phyloP scores from a whole-genome alignment of 1,284 basidiomycete genomes.

The Cryptococcus deneoformans region DNA sequence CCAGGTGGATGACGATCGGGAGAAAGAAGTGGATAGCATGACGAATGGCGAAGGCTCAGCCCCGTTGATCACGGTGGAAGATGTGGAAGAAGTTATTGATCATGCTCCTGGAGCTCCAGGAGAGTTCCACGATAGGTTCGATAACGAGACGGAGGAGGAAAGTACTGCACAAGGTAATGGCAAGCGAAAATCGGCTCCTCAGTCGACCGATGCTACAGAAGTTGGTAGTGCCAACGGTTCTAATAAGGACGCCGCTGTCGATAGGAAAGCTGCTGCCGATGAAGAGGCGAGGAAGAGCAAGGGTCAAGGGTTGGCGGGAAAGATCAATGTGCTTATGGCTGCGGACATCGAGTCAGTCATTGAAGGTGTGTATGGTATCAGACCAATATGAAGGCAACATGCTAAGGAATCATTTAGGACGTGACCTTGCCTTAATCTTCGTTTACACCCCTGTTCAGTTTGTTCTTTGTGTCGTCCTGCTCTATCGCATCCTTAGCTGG shows the following conservation, averaged over 20 bases:
- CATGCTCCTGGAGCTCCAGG: constrained; percentile 11
- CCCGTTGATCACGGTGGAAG: constrained; percentile 24
- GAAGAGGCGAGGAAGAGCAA: constrained; percentile 22
- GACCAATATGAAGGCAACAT: neutral
- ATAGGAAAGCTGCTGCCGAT: constrained; percentile 11
- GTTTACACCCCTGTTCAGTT: constrained; percentile 45
- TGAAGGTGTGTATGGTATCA: constrained; percentile 28
- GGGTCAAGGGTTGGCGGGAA: constrained; percentile 55
- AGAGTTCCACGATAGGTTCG: constrained; percentile 1
- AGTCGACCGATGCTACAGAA: constrained; percentile 15
- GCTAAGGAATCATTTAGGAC: constrained; percentile 23
- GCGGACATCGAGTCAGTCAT: constrained; percentile 47
- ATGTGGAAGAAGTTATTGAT: constrained; percentile 22
- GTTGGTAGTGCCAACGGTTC: constrained; percentile 22
- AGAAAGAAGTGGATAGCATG: constrained; percentile 18
- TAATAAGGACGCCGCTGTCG: constrained; percentile 20
- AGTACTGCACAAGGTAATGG: neutral
- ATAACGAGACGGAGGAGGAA: neutral
- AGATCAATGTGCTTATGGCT: constrained; percentile 59
- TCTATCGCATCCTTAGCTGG: constrained; percentile 48
- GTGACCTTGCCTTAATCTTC: constrained; percentile 42
- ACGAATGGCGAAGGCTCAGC: constrained; percentile 8
- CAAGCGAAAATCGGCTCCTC: neutral
- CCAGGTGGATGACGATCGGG: constrained; percentile 24
- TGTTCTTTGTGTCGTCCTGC: constrained; percentile 35